phyloP scores from a whole-genome alignment of 768 basidiomycete genomes.

The Lentinula edodes region DNA sequence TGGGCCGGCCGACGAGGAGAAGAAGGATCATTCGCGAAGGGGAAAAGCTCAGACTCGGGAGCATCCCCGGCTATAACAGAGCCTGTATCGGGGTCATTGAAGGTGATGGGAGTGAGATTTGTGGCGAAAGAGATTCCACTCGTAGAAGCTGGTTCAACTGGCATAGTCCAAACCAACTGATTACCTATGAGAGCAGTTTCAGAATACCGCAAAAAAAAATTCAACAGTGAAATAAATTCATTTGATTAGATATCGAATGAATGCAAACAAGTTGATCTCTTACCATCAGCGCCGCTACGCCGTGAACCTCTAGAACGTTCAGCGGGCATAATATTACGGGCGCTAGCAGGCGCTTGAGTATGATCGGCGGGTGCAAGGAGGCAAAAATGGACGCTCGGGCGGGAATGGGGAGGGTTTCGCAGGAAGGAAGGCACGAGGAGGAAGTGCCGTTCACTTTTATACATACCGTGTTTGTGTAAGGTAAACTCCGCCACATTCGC shows the following conservation, averaged over 20 bases:
- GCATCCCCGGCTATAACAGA: conserved; percentile 23
- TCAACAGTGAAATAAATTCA: conserved; percentile 8
- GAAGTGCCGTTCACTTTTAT: conserved; percentile 1
- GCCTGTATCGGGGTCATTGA: conserved; percentile 40
- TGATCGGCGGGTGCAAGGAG: conserved; percentile 1
- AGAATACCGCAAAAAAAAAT: not conserved
- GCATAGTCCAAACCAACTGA: conserved; percentile 42
- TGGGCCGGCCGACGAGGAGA: conserved; percentile 45
- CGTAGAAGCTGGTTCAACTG: conserved; percentile 31
- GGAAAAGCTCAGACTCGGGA: conserved; percentile 52
- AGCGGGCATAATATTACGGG: conserved; percentile 34
- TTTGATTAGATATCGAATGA: not conserved
- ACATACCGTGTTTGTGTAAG: not conserved
- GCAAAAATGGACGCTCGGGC: conserved; percentile 1
- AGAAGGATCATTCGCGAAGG: conserved; percentile 34
- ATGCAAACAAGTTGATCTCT: conserved; percentile 12
- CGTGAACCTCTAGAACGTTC: conserved; percentile 37
- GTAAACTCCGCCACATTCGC: conserved; percentile 7
- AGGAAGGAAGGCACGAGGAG: conserved; percentile 7
- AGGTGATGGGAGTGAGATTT: conserved; percentile 53
- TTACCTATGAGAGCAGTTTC: conserved; percentile 20
- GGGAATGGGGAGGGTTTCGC: conserved; percentile 8
- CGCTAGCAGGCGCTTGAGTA: conserved; percentile 1
- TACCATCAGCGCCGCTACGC: conserved; percentile 30
- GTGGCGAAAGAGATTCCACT: conserved; percentile 49